Evolutionary conservation across 352 stramenopile genomes (phyloP), one percentile per base, ranked within the genome.

Genomic region (Phytophthora colocasiae): DNA sequence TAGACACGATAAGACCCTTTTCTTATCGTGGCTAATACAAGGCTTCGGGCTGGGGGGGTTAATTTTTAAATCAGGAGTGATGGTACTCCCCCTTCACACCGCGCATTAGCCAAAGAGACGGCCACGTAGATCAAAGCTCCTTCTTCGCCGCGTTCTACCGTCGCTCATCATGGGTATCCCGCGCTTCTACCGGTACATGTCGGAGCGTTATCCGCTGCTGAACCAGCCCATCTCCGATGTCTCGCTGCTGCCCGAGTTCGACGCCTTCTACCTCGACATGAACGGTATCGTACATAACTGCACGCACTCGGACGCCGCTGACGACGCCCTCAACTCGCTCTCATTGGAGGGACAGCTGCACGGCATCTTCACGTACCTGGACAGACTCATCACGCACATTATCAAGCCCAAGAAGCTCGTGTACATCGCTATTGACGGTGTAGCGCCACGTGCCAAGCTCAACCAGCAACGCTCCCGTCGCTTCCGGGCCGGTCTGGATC

Each of bases 271-370:
- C 73, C 77, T 99, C 39, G 98, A 99, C 77, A 99, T 99, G 97
- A 99, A 99, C 79, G 98, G 98, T 54, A 99, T 99, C 66, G 99
- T 99, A 63, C 98, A 99, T 84, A 98, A 98, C 61, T 99, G 96
- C 76, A 99, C 98, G 26, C 98, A 99, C 80, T 91, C 89, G 26
- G 98, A 99, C 75, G 62, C 69, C 10, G 93, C 94, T n/a, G 87
- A 98, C 68, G 85, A 97, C 58, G 85, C 96, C 63, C 72, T 98
- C 45, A 92, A 91, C 66, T 82, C 95, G 66, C 78, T 98, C 4
- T 92, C 97, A 40, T 92, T 99, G 29, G 91, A 96, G 19, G 94
- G 93, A 51, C 97, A 99, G 86, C 96, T 99, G 58, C 93, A 93
- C 52, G 83, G 81, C 43, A 92, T 96, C 67, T 93, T 96, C 65